Conservation (phyloP, 2,329 filamentous ascomycete genomes). For the Colletotrichum filicis region DNA sequence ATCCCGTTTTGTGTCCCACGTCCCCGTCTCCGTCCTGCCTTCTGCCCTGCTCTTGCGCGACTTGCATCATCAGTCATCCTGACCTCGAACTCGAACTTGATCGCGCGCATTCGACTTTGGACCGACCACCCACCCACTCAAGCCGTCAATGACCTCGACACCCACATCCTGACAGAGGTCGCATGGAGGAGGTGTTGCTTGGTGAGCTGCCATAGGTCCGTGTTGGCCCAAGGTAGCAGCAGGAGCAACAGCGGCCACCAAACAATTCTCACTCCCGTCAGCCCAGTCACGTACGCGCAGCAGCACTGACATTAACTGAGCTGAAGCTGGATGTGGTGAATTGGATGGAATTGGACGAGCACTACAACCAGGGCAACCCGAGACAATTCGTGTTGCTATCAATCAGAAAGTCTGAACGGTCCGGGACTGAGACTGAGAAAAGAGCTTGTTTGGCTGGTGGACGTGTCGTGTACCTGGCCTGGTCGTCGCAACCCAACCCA, state of each 20-base stretch:
- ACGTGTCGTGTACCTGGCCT: not conserved
- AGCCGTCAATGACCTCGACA: constrained; percentile 29
- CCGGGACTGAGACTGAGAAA: not conserved
- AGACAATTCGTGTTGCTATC: constrained; percentile 14
- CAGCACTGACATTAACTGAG: constrained; percentile 5
- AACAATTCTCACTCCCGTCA: not conserved
- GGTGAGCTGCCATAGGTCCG: constrained; percentile 53
- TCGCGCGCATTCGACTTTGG: constrained; percentile 3
- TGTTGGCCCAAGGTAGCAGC: constrained; percentile 35
- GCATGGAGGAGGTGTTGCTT: constrained; percentile 38
- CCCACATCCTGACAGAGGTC: constrained; percentile 27
- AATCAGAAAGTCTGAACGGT: not conserved
- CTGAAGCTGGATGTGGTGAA: not conserved
- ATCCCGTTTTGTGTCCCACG: constrained; percentile 7
- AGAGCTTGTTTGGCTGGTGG: not conserved
- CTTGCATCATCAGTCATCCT: constrained; percentile 11
- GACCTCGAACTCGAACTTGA: not conserved
- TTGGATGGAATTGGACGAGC: constrained; percentile 15
- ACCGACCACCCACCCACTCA: constrained; percentile 5
- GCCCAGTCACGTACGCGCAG: constrained; percentile 10
- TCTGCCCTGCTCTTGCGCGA: constrained; percentile 14
- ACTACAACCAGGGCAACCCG: constrained; percentile 24
- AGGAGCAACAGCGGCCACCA: constrained; percentile 16
- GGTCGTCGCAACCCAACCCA: not conserved
- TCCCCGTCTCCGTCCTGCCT: constrained; percentile 11